Evolutionary conservation across 768 basidiomycete species (phyloP), one percentile per base, ranked within the genome.

Genomic region (Mycena latifolia): DNA sequence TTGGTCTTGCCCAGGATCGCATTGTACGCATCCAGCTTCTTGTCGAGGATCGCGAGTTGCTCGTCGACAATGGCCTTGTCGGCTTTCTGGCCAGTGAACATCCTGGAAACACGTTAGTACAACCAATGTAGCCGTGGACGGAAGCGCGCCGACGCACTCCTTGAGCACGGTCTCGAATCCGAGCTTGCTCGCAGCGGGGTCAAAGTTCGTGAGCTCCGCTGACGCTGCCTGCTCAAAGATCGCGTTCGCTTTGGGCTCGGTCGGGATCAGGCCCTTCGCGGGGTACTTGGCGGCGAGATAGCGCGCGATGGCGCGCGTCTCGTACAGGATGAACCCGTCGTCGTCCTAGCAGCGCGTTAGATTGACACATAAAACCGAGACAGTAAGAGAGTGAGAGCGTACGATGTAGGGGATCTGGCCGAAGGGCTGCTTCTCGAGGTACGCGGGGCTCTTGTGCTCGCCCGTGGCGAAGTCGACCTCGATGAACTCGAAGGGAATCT

Each of bases 331-430:
- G n/a, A n/a, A n/a, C n/a, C n/a, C n/a, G n/a, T n/a, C n/a, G n/a
- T n/a, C n/a, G n/a, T n/a, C n/a, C n/a, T n/a, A 24, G 27, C 47
- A 5, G 31, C 11, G 31, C 11, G 31, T 33, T 33, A 33, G 11
- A 33, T 11, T 11, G 11, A 33, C 31, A 17, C 20, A 6, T 8
- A 48, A 25, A 6, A 6, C 6, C n/a, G n/a, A n/a, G n/a, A n/a
- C n/a, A n/a, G n/a, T n/a, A 33, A 33, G 11, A 33, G 6, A 33
- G 6, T 33, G n/a, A n/a, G n/a, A n/a, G n/a, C 47, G 18, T 14
- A 48, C 47, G 47, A 48, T 48, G 47, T 48, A 48, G 7, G 47
- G 47, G 22, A 48, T 48, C 14, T 48, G 22, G 5, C 47, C 47
- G n/a, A n/a, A n/a, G n/a, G n/a, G n/a, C n/a, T n/a, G n/a, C n/a